Conservation (phyloP, 768 basidiomycete genomes). For the Rhizopogon rudus region DNA sequence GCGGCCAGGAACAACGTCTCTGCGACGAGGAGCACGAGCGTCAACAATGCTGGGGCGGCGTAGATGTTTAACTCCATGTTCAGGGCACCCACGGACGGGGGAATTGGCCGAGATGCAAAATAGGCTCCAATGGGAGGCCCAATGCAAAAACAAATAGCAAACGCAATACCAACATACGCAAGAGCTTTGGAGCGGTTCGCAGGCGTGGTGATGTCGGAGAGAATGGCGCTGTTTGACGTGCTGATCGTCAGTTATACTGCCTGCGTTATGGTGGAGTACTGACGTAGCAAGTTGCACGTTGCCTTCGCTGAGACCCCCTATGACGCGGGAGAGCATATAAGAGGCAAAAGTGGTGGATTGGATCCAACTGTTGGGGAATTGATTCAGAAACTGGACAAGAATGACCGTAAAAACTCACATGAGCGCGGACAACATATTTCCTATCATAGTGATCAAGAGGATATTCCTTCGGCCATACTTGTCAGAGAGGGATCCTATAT, state of each 20-base stretch:
- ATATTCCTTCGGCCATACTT: slow-evolving; percentile 84
- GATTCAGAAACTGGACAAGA: background rate
- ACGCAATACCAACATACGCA: slow-evolving; percentile 92
- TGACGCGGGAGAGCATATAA: slow-evolving; percentile 83
- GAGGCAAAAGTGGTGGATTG: slow-evolving; percentile 87
- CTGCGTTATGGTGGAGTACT: slow-evolving; percentile 23
- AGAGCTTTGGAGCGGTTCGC: slow-evolving; percentile 80
- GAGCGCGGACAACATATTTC: slow-evolving; percentile 87
- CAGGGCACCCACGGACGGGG: slow-evolving; percentile 48
- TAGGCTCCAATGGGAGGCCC: slow-evolving; percentile 95
- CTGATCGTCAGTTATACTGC: background rate
- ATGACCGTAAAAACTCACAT: slow-evolving; percentile 45
- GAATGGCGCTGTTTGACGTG: slow-evolving; percentile 62
- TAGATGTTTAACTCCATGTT: slow-evolving; percentile 81
- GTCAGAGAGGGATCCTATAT: slow-evolving; percentile 82
- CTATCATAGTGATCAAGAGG: slow-evolving; percentile 83
- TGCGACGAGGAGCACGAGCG: slow-evolving; percentile 65
- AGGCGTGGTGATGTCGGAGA: slow-evolving; percentile 85
- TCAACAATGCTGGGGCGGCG: slow-evolving; percentile 83
- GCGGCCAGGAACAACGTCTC: slow-evolving; percentile 79
- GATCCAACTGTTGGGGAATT: slow-evolving; percentile 60
- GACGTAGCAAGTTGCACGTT: slow-evolving; percentile 96
- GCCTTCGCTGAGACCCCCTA: slow-evolving; percentile 93
- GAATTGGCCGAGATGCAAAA: slow-evolving; percentile 84
- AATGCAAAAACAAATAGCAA: slow-evolving; percentile 90